Evolutionary conservation across 139 green algal species (phyloP).

Genomic region (Trebouxia sp.): DNA sequence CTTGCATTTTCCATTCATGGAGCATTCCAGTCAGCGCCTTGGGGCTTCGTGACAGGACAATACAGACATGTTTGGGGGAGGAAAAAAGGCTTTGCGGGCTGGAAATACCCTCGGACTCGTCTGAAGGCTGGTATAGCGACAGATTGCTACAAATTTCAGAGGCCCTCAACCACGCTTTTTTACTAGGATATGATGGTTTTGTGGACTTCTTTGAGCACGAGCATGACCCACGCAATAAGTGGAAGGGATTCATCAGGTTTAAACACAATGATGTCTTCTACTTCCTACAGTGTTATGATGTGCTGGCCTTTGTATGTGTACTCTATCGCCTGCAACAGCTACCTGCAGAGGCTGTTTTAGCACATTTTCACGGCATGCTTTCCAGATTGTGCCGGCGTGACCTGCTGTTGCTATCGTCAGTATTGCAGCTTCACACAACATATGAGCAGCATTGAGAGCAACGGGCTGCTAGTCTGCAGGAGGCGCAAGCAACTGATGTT

Average conservation of each 20-base stretch:
- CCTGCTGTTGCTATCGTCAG: background rate
- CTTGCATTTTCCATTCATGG: background rate
- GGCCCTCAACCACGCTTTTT: background rate
- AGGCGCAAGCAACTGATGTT: background rate
- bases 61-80: too few relatives aligned
- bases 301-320: background rate
- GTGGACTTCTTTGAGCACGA: background rate
- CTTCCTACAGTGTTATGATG: background rate
- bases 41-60: too few relatives aligned
- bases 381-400: background rate
- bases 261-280: too few relatives aligned
- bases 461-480: background rate
- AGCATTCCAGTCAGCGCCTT: background rate
- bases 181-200: background rate
- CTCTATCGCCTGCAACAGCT: background rate
- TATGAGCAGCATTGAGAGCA: background rate
- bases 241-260: background rate
- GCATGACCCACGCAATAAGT: background rate
- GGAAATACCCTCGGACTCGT: background rate
- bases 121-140: background rate
- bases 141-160: background rate
- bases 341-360: background rate
- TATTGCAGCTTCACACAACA: too few relatives aligned
- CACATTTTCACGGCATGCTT: background rate
- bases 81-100: too few relatives aligned